phyloP scores from a whole-genome alignment of 768 basidiomycete genomes.

The Auriscalpium vulgare region DNA sequence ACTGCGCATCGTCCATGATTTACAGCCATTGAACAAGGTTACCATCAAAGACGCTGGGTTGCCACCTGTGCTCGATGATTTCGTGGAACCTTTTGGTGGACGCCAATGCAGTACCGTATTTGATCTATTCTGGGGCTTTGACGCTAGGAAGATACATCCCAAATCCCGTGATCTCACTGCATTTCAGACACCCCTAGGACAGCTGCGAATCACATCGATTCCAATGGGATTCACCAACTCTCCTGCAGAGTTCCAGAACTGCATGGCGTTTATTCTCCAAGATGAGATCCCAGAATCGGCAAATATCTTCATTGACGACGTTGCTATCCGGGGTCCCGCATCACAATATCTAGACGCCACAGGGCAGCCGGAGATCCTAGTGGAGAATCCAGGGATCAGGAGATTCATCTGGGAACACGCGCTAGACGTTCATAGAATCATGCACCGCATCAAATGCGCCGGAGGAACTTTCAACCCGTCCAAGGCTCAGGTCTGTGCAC shows the following conservation, averaged over 20 bases:
- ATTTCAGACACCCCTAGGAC: background rate
- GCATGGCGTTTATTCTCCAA: constrained; percentile 26
- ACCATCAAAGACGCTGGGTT: background rate
- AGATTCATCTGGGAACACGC: constrained; percentile 1
- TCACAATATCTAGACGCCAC: background rate
- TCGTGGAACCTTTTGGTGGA: constrained; percentile 13
- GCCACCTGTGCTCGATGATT: constrained; percentile 9
- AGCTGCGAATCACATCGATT: background rate
- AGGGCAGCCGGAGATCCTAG: background rate
- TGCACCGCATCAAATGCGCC: background rate
- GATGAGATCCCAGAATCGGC: constrained; percentile 20
- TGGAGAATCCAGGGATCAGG: background rate
- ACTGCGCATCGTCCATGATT: constrained; percentile 18
- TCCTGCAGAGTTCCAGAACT: constrained; percentile 20
- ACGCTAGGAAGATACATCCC: background rate
- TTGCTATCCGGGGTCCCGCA: background rate
- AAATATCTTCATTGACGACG: constrained; percentile 27
- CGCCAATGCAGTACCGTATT: constrained; percentile 21
- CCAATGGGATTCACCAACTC: background rate
- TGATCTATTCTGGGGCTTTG: constrained; percentile 21
- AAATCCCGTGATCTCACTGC: background rate
- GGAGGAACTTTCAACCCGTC: background rate
- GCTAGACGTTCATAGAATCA: background rate
- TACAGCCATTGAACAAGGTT: constrained; percentile 19
- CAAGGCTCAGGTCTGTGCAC: constrained; percentile 1